A percentile compares a stretch with the other conserved stretches of the same genome.
phyloP scores from a whole-genome alignment of 1,284 basidiomycete genomes.

The Vanrija humicola region DNA sequence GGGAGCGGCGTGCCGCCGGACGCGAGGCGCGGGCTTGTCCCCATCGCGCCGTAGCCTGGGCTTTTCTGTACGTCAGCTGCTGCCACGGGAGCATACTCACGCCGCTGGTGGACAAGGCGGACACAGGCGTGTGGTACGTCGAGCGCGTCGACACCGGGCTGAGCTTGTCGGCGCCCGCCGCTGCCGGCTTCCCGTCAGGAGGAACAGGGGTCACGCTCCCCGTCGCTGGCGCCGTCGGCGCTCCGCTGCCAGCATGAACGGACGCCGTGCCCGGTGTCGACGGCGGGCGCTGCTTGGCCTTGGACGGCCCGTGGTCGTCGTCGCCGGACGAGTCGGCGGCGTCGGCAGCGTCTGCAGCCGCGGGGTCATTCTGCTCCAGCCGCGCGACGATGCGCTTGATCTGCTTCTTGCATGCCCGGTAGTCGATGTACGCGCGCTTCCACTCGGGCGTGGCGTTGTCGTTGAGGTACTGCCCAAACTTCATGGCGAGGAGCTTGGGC shows the following conservation, averaged over 20 bases:
- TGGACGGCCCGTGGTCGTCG: conserved; percentile 42
- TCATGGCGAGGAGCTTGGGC: background rate
- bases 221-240: background rate
- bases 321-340: conserved; percentile 31
- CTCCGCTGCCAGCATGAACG: background rate
- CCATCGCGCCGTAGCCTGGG: conserved; percentile 33
- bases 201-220: no score
- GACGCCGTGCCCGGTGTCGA: background rate
- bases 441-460: conserved; percentile 49
- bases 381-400: conserved; percentile 43
- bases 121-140: background rate
- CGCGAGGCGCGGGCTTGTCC: conserved; percentile 22
- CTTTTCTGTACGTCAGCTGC: conserved; percentile 2
- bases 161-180: background rate
- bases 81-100: background rate
- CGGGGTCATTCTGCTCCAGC: conserved; percentile 18
- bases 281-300: conserved; percentile 3
- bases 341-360: conserved; percentile 16
- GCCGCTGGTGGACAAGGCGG: background rate
- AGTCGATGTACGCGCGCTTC: conserved; percentile 51
- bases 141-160: no score
- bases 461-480: conserved; percentile 32
- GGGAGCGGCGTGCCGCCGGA: background rate
- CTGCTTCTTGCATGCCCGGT: conserved; percentile 47
- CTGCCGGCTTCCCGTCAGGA: background rate